Conservation (phyloP, 1,284 basidiomycete species). For the Ganoderma leucocontextum region DNA sequence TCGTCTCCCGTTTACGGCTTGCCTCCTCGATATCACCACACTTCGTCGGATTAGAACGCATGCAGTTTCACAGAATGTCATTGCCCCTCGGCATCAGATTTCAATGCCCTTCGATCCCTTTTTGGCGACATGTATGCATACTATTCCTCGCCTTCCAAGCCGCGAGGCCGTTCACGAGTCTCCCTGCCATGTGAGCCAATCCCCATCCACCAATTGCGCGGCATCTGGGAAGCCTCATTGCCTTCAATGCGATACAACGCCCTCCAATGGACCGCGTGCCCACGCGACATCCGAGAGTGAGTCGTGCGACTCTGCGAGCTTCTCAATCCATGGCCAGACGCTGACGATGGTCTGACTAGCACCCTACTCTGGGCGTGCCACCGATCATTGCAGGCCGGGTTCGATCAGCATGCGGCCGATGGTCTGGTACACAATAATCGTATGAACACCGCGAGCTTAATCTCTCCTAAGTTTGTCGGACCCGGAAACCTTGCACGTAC, state of each 20-base stretch:
- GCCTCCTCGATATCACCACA: neutral
- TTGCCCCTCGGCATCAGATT: neutral
- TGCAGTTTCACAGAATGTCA: neutral
- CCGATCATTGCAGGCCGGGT: neutral
- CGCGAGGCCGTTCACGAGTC: neutral
- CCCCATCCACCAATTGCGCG: neutral
- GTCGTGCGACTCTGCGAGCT: neutral
- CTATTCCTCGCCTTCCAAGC: neutral
- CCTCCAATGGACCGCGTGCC: neutral
- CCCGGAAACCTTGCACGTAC: constrained; percentile 3
- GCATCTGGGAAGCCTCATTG: neutral
- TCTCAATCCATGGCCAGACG: neutral
- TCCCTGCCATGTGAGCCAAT: neutral
- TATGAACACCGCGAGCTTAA: neutral
- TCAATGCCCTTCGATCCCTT: neutral
- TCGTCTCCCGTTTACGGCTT: constrained; percentile 5
- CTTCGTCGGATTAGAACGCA: neutral
- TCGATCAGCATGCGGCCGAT: neutral
- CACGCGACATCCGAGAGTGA: neutral
- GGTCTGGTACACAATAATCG: constrained; percentile 4
- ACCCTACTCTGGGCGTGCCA: neutral
- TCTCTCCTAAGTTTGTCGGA: neutral
- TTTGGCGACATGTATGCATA: neutral
- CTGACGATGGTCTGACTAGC: neutral
- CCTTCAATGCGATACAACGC: constrained; percentile 8